phyloP scores from a whole-genome alignment of 495 filamentous ascomycete species.

The Usnea hakonensis region DNA sequence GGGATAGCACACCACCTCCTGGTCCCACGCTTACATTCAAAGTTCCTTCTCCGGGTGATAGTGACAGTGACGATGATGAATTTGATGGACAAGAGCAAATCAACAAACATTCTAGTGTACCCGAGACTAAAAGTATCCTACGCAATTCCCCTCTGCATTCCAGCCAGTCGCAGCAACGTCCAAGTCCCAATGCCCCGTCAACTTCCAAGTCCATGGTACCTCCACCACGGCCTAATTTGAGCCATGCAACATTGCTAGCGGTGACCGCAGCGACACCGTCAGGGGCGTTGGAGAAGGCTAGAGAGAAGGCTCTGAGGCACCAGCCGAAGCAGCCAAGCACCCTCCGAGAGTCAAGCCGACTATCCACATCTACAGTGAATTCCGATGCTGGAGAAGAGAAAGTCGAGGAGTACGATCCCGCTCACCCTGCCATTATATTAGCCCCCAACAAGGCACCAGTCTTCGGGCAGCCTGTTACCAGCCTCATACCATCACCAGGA shows the following conservation, averaged over 20 bases:
- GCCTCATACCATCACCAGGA: not conserved
- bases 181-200: not conserved
- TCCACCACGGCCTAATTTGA: slow-evolving; percentile 15
- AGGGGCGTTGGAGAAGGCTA: slow-evolving; percentile 30
- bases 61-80: slow-evolving; percentile 1
- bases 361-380: slow-evolving; percentile 26
- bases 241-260: slow-evolving; percentile 17
- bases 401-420: not conserved
- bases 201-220: not conserved
- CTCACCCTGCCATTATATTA: not conserved
- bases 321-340: slow-evolving; percentile 43
- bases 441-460: not conserved
- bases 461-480: not conserved
- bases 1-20: not conserved
- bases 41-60: slow-evolving; percentile 12
- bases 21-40: slow-evolving; percentile 4
- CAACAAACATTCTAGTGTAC: not conserved
- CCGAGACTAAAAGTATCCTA: not conserved
- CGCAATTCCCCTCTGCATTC: not conserved
- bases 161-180: not conserved
- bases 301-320: slow-evolving; percentile 36
- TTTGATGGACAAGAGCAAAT: not conserved
- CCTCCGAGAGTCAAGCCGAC: slow-evolving; percentile 36
- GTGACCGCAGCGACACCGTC: slow-evolving; percentile 22
- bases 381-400: slow-evolving; percentile 3